Base-by-base conservation (phyloP, 2,329 filamentous ascomycete genomes). In the Ophiostoma australiae region DNA sequence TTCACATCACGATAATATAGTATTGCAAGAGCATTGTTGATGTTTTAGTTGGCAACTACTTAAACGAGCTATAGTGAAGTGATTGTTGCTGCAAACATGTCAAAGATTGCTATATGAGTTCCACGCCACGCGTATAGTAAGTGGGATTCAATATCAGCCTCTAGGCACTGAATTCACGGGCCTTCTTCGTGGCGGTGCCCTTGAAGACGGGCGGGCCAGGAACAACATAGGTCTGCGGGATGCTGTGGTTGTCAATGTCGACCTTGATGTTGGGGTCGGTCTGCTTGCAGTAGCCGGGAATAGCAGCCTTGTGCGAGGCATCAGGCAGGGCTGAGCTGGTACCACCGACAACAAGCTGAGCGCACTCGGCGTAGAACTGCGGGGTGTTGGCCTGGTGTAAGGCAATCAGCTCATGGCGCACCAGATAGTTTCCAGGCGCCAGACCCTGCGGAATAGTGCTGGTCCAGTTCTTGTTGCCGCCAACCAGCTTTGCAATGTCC, bases 311-410 rank as follows among this genome's bases (percentile, higher is more conserved):
- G 72, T 74, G 73, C 48, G 75, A 76, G 4, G 76, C 71, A 27
- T 74, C 75, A 11, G 70, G 77, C 76, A 44, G 58, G 4, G 72
- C 71, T 8, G 70, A 68, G 31, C 72, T 72, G 2, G 72, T 71
- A 35, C 84, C 84, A 10, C 82, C 82, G 23, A 87, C 81, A 31
- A 76, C 79, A 65, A 86, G 77, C 76, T 86, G 84, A 0, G 84
- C 84, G 74, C 85, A 86, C 77, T 86, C 84, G 13, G 84, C 83
- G 75, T 86, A 86, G 77, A 85, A 84, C 76, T 85, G 84, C 71
- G 79, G 82, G 33, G 79, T 79, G 73, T 85, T 84, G 27, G 81
- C 79, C 76, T 86, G 84, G 77, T 87, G 84, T 3, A 87, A 80
- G 66, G 85, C 85, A 55, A 87, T 80, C 71, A 87, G 78, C 79